Percentiles rank a stretch among this genome's conserved stretches.
These are phyloP conservation scores for Penicillium cosmopolitanum DNA, from an alignment of 495 filamentous ascomycete genomes.

Conservation along the genomic window DNA sequence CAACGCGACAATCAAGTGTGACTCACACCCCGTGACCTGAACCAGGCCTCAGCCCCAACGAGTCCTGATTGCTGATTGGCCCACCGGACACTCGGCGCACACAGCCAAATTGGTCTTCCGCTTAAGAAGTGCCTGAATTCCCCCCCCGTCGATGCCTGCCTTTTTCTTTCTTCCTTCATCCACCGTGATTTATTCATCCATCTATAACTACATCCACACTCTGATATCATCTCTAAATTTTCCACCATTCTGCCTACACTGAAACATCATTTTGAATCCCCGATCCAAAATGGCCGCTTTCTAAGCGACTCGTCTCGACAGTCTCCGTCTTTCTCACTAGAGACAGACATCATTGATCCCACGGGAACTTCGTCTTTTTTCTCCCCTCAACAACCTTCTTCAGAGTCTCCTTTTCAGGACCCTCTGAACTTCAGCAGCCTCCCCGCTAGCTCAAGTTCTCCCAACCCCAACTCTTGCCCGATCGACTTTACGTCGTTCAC, in stretches of 20 bases:
- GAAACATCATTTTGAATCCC: conserved; percentile 30
- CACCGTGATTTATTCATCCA: neutral
- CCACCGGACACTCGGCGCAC: conserved; percentile 24
- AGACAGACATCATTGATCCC: conserved; percentile 57
- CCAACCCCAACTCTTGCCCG: conserved; percentile 45
- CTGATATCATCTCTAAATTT: conserved; percentile 2
- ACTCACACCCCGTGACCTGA: conserved; percentile 48
- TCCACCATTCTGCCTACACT: conserved; percentile 36
- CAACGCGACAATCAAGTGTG: conserved; percentile 19
- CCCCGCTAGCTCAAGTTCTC: conserved; percentile 58
- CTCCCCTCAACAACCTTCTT: conserved; percentile 43
- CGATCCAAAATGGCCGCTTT: conserved; percentile 55
- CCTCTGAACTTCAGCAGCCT: conserved; percentile 61
- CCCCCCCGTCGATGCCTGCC: conserved; percentile 40
- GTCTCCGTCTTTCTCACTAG: conserved; percentile 45
- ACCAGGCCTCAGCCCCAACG: conserved; percentile 21
- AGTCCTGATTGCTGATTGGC: conserved; percentile 29
- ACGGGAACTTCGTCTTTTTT: conserved; percentile 37
- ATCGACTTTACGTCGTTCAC: conserved; percentile 64
- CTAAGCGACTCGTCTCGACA: conserved; percentile 43
- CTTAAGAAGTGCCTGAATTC: conserved; percentile 49
- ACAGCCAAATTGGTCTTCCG: conserved; percentile 23
- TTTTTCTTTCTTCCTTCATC: conserved; percentile 25
- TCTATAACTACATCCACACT: too few relatives aligned
- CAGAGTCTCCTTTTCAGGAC: conserved; percentile 53